phyloP scores from a whole-genome alignment of 768 basidiomycete species.

The Mycena filopes region DNA sequence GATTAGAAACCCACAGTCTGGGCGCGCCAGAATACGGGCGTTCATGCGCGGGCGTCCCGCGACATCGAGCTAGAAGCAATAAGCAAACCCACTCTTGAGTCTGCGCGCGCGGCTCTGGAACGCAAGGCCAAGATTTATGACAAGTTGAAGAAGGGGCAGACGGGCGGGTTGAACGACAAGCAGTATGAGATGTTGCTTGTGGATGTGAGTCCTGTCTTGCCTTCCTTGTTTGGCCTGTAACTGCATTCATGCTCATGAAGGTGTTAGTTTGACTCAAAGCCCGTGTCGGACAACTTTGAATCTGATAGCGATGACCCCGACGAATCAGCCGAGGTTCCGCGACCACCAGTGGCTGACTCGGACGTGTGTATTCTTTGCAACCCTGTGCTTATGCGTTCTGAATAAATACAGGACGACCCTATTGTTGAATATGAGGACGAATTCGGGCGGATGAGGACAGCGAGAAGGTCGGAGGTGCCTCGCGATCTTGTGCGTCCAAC shows the following conservation, averaged over 20 bases:
- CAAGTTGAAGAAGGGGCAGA: constrained; percentile 79
- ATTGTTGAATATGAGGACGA: constrained; percentile 89
- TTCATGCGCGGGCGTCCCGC: constrained; percentile 67
- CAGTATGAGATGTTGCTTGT: constrained; percentile 80
- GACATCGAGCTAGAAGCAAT: constrained; percentile 79
- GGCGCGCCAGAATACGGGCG: constrained; percentile 81
- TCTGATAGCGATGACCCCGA: constrained; percentile 83
- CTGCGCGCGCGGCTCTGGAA: constrained; percentile 75
- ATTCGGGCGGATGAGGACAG: constrained; percentile 81
- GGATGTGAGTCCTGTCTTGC: constrained; percentile 55
- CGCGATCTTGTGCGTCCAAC: constrained; percentile 63
- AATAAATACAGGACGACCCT: constrained; percentile 68
- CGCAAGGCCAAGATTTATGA: constrained; percentile 86
- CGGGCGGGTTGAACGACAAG: constrained; percentile 78
- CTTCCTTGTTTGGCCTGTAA: not conserved
- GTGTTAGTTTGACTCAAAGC: constrained; percentile 75
- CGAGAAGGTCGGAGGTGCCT: constrained; percentile 80
- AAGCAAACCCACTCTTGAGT: constrained; percentile 76
- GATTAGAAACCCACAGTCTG: constrained; percentile 81
- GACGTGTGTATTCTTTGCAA: constrained; percentile 48
- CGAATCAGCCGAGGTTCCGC: constrained; percentile 76
- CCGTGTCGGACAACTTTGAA: constrained; percentile 59
- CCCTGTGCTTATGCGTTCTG: not conserved
- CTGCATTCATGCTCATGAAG: not conserved
- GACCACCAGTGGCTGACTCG: constrained; percentile 70